A percentile compares a stretch with the other conserved stretches of the same genome.
Conservation (phyloP, 2,329 filamentous ascomycete species). For the Epichloe baconii region DNA sequence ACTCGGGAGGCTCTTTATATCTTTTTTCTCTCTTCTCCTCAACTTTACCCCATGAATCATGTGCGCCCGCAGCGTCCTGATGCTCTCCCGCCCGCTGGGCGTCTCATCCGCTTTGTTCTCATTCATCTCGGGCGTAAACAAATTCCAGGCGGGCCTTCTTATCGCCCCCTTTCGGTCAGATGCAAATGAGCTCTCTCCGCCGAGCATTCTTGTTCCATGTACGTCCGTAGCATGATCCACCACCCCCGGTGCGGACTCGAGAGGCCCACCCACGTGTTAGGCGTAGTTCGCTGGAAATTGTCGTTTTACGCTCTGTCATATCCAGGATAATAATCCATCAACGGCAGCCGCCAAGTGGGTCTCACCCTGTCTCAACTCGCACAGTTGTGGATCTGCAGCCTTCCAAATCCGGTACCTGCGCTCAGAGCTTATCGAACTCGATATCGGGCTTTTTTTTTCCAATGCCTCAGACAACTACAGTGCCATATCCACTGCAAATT, state of each 20-base stretch:
- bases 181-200: no score
- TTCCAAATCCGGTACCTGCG: conserved; percentile 6
- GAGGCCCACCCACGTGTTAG: conserved; percentile 12
- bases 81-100: not conserved
- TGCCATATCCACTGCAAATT: conserved; percentile 5
- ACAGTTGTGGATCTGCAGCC: not conserved
- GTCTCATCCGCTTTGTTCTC: not conserved
- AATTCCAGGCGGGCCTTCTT: no score
- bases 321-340: conserved; percentile 2
- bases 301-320: not conserved
- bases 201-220: conserved; percentile 1
- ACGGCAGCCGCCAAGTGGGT: conserved; percentile 7
- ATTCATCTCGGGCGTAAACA: not conserved
- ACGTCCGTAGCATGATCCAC: conserved; percentile 3
- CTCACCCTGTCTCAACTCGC: conserved; percentile 3
- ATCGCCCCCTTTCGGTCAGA: no score
- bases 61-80: not conserved
- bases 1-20: not conserved
- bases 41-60: not conserved
- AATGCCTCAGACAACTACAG: conserved; percentile 12
- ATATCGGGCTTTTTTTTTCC: conserved; percentile 5
- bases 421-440: conserved; percentile 7
- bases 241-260: not conserved
- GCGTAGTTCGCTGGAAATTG: conserved; percentile 4
- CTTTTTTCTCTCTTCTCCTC: not conserved